Evolutionary conservation across 2,329 filamentous ascomycete species (phyloP).

Genomic region (Clonostachys chloroleuca): DNA sequence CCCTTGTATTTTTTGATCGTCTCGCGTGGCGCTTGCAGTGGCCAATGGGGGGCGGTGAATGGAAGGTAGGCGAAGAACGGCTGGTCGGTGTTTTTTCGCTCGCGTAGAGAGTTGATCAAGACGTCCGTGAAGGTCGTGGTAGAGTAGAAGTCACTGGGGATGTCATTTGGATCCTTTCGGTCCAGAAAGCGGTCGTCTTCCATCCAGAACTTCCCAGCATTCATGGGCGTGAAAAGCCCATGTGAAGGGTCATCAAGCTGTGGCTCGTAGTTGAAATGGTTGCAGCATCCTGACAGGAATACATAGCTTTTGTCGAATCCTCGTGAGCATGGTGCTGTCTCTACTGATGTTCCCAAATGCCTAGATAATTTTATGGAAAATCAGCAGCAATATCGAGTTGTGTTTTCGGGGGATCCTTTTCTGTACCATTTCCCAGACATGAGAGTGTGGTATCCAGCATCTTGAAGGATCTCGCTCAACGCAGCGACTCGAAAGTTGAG

Average conservation of each 20-base stretch:
- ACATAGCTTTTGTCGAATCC: conserved; percentile 57
- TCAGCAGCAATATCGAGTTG: conserved; percentile 35
- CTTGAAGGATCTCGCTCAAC: conserved; percentile 51
- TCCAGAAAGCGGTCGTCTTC: too few species aligned
- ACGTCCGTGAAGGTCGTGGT: conserved; percentile 46
- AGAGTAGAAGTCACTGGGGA: conserved; percentile 41
- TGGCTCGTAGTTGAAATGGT: conserved; percentile 45
- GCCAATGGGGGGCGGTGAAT: conserved; percentile 61
- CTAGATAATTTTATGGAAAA: too few species aligned
- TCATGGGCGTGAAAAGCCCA: too few species aligned
- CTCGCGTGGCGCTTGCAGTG: conserved; percentile 51
- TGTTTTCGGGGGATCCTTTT: conserved; percentile 39
- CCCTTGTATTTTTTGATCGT: conserved; percentile 53
- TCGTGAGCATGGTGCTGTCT: conserved; percentile 29
- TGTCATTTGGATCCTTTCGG: conserved; percentile 11
- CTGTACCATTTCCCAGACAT: conserved; percentile 55
- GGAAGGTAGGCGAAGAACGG: conserved; percentile 58
- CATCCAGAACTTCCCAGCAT: too few species aligned
- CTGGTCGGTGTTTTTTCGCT: conserved; percentile 33
- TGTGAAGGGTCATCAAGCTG: conserved; percentile 14
- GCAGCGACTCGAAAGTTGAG: conserved; percentile 55
- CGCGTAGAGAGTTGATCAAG: conserved; percentile 43
- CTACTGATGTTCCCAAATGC: too few species aligned
- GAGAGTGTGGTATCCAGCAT: conserved; percentile 53
- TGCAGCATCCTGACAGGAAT: conserved; percentile 52